Conservation (phyloP, 2,329 filamentous ascomycete species). For the Aspergillus sp. region DNA sequence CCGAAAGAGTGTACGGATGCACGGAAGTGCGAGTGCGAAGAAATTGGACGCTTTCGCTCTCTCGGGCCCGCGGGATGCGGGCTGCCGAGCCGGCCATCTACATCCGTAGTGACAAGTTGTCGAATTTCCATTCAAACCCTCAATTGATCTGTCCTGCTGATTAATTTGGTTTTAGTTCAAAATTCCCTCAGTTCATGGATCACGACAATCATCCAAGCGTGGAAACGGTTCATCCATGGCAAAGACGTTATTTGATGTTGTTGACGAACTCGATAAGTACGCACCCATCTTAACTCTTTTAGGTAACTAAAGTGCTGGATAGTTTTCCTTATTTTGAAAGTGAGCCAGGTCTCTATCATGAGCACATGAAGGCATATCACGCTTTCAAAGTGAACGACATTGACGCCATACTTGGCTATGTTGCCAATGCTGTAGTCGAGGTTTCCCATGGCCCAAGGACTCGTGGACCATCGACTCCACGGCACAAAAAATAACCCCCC, state of each 20-base stretch:
- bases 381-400: conserved; percentile 1
- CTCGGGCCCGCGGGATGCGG: no score
- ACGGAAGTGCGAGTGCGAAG: no score
- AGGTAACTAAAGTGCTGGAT: not conserved
- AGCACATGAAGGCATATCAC: not conserved
- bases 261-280: conserved; percentile 1
- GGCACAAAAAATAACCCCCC: not conserved
- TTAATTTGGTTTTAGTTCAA: no score
- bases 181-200: no score
- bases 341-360: not conserved
- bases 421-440: not conserved
- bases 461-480: not conserved
- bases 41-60: no score
- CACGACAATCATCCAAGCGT: no score
- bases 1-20: no score
- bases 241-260: not conserved
- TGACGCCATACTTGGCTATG: not conserved
- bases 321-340: conserved; percentile 1
- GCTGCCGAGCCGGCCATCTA: no score
- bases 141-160: no score
- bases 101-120: no score
- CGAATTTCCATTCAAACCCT: no score
- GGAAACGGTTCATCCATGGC: not conserved
- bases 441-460: not conserved
- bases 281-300: not conserved